Conservation (phyloP, 2,329 filamentous ascomycete genomes). For the Phaeosphaeriaceae sp. region DNA sequence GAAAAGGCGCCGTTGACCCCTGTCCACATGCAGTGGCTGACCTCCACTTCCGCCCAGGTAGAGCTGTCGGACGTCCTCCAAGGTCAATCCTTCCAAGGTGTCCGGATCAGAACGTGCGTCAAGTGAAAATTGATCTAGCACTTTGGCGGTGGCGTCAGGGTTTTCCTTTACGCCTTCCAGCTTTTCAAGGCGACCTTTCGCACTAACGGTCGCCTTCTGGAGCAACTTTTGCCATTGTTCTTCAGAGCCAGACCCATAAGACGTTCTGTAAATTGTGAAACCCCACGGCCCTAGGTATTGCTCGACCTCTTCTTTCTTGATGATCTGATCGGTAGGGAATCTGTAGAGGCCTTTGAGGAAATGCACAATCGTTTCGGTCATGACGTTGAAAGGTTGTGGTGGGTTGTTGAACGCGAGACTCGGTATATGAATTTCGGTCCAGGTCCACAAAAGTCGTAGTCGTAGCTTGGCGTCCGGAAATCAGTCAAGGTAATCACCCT, state of each 20-base stretch:
- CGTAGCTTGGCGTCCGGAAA: too few relatives aligned
- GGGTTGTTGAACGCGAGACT: too few relatives aligned
- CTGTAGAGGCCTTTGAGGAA: neutral
- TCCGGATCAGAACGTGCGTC: conserved; percentile 8
- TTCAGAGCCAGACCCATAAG: neutral
- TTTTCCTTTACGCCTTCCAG: neutral
- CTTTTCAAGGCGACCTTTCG: neutral
- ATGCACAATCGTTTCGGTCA: too few relatives aligned
- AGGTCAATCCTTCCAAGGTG: neutral
- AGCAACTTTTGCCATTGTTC: conserved; percentile 1
- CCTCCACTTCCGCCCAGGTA: neutral
- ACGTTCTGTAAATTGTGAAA: conserved; percentile 3
- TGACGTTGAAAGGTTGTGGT: too few relatives aligned
- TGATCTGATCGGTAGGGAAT: neutral
- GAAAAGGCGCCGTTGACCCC: neutral
- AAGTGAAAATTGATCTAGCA: conserved; percentile 1
- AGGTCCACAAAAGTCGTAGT: too few relatives aligned
- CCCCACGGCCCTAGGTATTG: neutral
- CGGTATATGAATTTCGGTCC: too few relatives aligned
- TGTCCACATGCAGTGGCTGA: neutral
- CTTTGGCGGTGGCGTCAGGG: neutral
- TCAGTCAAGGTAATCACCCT: too few relatives aligned
- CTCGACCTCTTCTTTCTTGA: neutral
- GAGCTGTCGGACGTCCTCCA: conserved; percentile 7
- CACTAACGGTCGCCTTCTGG: neutral